Base-by-base conservation (phyloP, 73 alveolate species). In the Diophrys appendiculata region DNA sequence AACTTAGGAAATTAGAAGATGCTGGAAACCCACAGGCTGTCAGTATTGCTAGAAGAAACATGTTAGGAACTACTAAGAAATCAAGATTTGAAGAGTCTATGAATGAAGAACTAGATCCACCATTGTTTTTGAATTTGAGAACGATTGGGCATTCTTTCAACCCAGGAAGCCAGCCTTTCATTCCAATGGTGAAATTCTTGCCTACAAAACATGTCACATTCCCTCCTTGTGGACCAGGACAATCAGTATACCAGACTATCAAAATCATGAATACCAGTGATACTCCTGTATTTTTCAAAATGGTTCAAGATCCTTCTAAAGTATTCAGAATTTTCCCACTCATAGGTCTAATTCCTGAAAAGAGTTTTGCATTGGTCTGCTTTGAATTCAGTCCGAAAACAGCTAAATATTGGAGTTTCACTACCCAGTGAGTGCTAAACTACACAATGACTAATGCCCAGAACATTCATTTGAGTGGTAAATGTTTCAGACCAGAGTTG, bases 141-240 rank as follows among this genome's bases (percentile, higher is more conserved):
- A 83, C 91, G 27, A 97, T 97, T 43, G 99, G 99, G 24, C 99
- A 97, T 77, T 92, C 98, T 0, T 97, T 97, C 76, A 98, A 97
- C 1, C 98, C 98, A 0, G 98, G 97, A 0, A 90, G 95, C 52
- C 95, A 97, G 85, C 93, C 98, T 54, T 97, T 94, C 83, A 97
- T 97, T 67, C 99, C 99, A 34, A 96, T 95, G 90, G 91, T 94
- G 35, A 97, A 96, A 72, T 89, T 95, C 65, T 70, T 87, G 14
- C 99, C 99, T 5, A 78, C 92, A 54, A 93, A 94, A 69, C 93
- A 94, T 81, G 92, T 97, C 3, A 84, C 71, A 65, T 97, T 97
- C 90, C 97, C 98, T n/a, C 95, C 99, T n/a, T 94, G 98, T 69
- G 91, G 98, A 43, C 90, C 92, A 28, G 93, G 95, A 52, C 99